Evolutionary conservation across 352 stramenopile species (phyloP).

Genomic region (Pythium phragmiticola): DNA sequence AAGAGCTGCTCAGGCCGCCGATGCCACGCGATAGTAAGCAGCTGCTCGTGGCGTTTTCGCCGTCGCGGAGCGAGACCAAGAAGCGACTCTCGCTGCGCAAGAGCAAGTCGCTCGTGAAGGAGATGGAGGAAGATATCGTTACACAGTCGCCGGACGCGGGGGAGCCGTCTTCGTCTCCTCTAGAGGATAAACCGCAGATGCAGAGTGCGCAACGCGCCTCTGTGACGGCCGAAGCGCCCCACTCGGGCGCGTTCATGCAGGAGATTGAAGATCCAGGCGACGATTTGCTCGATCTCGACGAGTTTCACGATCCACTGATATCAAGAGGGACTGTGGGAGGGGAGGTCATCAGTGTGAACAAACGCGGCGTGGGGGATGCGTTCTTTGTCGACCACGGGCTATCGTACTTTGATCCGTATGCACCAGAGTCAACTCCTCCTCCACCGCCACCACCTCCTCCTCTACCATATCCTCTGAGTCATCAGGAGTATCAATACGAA

Average conservation of each 20-base stretch:
- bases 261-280: conserved; percentile 49
- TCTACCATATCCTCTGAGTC: not conserved
- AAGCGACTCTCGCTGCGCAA: conserved; percentile 22
- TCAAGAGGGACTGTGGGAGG: not conserved
- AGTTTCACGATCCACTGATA: conserved; percentile 19
- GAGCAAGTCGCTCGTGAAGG: conserved; percentile 19
- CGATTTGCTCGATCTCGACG: conserved; percentile 28
- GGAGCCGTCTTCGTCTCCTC: not conserved
- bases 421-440: not conserved
- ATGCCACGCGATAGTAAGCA: conserved; percentile 14
- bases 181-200: not conserved
- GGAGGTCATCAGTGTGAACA: not conserved
- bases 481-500: conserved; percentile 2
- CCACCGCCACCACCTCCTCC: not conserved
- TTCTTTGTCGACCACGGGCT: conserved; percentile 49
- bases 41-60: conserved; percentile 11
- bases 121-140: not conserved
- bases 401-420: conserved; percentile 51
- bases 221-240: conserved; percentile 6
- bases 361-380: not conserved
- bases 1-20: conserved; percentile 42
- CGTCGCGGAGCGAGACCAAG: conserved; percentile 14
- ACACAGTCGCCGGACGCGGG: not conserved
- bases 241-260: conserved; percentile 57
- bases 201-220: not conserved